Evolutionary conservation across 2,329 filamentous ascomycete genomes (phyloP), one percentile per base, ranked within the genome.

Genomic region (Endothia cerciana): DNA sequence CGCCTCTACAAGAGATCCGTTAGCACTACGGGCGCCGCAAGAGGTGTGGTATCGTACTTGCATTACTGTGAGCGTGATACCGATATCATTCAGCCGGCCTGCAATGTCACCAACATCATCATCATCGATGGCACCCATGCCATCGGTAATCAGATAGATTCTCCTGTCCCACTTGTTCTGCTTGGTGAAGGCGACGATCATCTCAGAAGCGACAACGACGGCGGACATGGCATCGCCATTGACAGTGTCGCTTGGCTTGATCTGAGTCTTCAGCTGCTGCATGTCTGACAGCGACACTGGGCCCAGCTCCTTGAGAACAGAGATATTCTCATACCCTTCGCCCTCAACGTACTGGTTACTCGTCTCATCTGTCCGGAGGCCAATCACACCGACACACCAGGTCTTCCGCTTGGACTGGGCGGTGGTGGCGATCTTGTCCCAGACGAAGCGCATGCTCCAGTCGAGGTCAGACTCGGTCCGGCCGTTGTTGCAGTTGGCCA

Each of bases 361-460:
- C 0, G 93, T 94, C 51, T 83, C 88, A 72, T 97, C 89, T 22
- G 94, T 97, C 66, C 92, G 87, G 64, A 97, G 81, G 0, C 91
- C 95, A 66, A 99, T 78, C 2, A 97, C 90, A n/a, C 93, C 91
- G 56, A 93, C 80, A 28, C 85, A 86, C 73, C 88, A 87, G 0
- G 90, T 93, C 76, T 93, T 94, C 60, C 92, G 86, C 36, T 87
- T 89, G 38, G 76, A 76, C 56, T 84, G 78, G 77, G 93, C 90
- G 3, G 89, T 92, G 8, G 86, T 87, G 5, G 89, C 90, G 70
- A 96, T 91, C 75, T 92, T 95, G 82, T 98, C 94, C 94, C 94
- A 99, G 60, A 98, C 86, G 78, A 97, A 99, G 69, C 88, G 87
- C 87, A 98, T 89, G 58, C 88, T 87, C 88, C 90, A 99, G 68